Conservation (phyloP, 805 yeast genomes). For the Schizosaccharomyces octosporus region DNA sequence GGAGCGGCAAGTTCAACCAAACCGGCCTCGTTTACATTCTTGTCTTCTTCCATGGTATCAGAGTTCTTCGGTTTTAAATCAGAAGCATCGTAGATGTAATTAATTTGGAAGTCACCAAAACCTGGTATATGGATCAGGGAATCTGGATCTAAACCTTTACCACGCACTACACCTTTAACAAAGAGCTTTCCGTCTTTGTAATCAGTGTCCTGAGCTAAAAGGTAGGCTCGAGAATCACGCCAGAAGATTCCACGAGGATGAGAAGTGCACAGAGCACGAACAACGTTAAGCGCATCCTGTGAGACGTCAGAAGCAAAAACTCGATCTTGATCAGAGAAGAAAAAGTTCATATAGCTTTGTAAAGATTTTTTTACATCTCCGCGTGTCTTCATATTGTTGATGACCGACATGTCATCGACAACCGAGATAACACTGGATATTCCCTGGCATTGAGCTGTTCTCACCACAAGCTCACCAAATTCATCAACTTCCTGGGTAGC, state of each 20-base stretch:
- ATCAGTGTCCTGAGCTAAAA: conserved; percentile 43
- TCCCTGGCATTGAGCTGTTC: conserved; percentile 83
- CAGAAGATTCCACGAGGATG: conserved; percentile 66
- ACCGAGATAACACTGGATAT: conserved; percentile 61
- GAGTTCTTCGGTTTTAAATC: conserved; percentile 13
- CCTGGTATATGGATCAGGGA: conserved; percentile 71
- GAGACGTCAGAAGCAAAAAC: conserved; percentile 42
- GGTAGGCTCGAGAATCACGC: conserved; percentile 82
- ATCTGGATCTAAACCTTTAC: conserved; percentile 41
- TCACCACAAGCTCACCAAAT: conserved; percentile 68
- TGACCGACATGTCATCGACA: conserved; percentile 42
- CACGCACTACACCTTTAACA: conserved; percentile 69
- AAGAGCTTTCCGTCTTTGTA: conserved; percentile 16
- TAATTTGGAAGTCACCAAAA: conserved; percentile 65
- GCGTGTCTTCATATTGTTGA: conserved; percentile 54
- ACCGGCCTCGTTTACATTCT: background rate
- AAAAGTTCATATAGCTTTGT: conserved; percentile 41
- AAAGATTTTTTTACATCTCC: conserved; percentile 40
- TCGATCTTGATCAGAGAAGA: conserved; percentile 60
- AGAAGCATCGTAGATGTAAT: conserved; percentile 26
- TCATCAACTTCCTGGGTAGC: conserved; percentile 64
- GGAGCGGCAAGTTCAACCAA: conserved; percentile 9
- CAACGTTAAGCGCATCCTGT: conserved; percentile 47
- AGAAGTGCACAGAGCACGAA: conserved; percentile 60
- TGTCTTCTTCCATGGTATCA: conserved; percentile 11